Evolutionary conservation across 73 alveolate species (phyloP), one percentile per base, ranked within the genome.

Genomic region (Stentor coeruleus): DNA sequence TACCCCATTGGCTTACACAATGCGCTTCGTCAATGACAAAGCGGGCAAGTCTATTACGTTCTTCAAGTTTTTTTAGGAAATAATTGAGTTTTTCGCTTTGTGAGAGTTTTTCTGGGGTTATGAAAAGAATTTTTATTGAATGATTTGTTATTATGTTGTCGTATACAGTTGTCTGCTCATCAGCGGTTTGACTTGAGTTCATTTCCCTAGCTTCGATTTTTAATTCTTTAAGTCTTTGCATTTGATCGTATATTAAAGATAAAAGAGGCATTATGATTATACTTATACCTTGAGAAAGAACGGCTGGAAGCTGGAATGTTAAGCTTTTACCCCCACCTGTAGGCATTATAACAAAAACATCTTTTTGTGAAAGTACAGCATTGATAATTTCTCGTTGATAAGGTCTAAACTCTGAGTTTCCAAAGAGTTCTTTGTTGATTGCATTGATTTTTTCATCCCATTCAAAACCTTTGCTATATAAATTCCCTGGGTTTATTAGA

Each of bases 11-110:
- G 76, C 98, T 90, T 3, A 98, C 99, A 86, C 99, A 98, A 89
- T 98, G 99, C 3, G 98, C 99, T 82, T 98, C 99, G 91, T 98
- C 99, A n/a, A 98, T 94, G 35, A 97, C 99, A 84, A 97, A 96
- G 77, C 99, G 86, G 0, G 87, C 92, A 35, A 93, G 73, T 59
- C 76, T 57, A 4, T 82, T 82, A 11, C 83, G 57, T 31, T 38
- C 58, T 58, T 88, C 84, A n/a, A 93, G 86, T 58, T 81, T 59
- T 59, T 39, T 84, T 15, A 90, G 77, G 26, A 85, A 38, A 38
- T 73, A 74, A n/a, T 38, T 73, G 59, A 90, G 59, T 11, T 77
- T 74, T 40, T 33, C 77, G 39, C 94, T 74, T 35, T 89, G 72
- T 4, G 74, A 83, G 75, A 91, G 35, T 73, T 85, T 85, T 84